Conservation (phyloP, 2,329 filamentous ascomycete species). For the Cladosporium velox region DNA sequence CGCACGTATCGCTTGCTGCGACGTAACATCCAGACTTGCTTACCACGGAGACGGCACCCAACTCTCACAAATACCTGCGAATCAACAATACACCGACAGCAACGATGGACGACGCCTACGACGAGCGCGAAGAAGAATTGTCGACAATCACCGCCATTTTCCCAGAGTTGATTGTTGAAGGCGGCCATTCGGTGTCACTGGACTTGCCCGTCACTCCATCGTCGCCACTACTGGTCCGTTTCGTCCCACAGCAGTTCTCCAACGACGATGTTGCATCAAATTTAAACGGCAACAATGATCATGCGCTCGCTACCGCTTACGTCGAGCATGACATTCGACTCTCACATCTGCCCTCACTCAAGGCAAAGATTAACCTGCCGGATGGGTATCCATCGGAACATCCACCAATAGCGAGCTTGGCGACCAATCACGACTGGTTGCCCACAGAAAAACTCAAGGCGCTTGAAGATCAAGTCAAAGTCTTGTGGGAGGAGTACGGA, state of each 20-base stretch:
- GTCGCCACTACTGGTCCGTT: constrained; percentile 49
- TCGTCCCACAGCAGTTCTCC: constrained; percentile 26
- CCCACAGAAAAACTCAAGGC: constrained; percentile 46
- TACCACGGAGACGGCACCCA: not conserved
- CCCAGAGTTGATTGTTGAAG: constrained; percentile 58
- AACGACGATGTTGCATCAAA: constrained; percentile 13
- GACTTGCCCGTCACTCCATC: constrained; percentile 58
- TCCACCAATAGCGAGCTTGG: constrained; percentile 54
- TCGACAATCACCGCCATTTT: constrained; percentile 62
- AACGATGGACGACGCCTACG: constrained; percentile 44
- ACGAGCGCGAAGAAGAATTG: constrained; percentile 63
- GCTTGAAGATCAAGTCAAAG: constrained; percentile 50
- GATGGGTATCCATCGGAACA: constrained; percentile 56
- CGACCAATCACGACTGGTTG: constrained; percentile 56
- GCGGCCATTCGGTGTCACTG: constrained; percentile 53
- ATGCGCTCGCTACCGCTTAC: constrained; percentile 4
- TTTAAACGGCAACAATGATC: constrained; percentile 16
- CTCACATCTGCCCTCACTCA: constrained; percentile 59
- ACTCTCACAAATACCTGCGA: not conserved
- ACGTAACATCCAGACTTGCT: not conserved
- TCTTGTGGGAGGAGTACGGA: constrained; percentile 63
- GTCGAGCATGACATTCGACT: constrained; percentile 49
- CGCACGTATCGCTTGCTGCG: not conserved
- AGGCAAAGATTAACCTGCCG: constrained; percentile 55
- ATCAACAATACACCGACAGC: not conserved